Percentiles rank a stretch among this genome's conserved stretches.
phyloP scores from a whole-genome alignment of 2,329 filamentous ascomycete genomes.

The Diplodia corticola region DNA sequence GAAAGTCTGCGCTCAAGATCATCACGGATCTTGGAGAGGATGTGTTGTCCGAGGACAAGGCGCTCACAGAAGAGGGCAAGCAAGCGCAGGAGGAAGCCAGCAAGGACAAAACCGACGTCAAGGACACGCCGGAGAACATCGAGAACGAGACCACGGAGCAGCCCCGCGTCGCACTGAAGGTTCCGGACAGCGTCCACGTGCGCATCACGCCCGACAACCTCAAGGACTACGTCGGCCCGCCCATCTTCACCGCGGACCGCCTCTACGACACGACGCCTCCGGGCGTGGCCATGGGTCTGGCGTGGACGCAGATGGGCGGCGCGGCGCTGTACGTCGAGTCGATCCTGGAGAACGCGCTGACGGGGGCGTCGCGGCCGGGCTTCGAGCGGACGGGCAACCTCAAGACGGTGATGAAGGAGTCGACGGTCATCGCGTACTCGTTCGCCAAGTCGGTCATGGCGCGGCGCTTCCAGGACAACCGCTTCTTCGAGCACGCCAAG shows the following conservation, averaged over 20 bases:
- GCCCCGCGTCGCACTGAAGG: constrained; percentile 74
- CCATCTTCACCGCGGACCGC: constrained; percentile 91
- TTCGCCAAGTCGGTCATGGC: constrained; percentile 91
- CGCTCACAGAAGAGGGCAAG: constrained; percentile 83
- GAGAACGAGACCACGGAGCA: constrained; percentile 61
- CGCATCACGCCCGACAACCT: constrained; percentile 85
- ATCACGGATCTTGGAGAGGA: constrained; percentile 91
- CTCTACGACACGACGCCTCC: constrained; percentile 91
- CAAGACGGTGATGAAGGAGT: constrained; percentile 98
- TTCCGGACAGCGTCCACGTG: constrained; percentile 85
- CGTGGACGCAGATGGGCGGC: constrained; percentile 96
- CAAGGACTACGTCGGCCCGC: constrained; percentile 94
- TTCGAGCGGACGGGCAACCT: constrained; percentile 93
- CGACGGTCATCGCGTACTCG: constrained; percentile 89
- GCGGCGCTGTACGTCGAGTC: constrained; percentile 97
- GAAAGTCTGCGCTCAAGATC: constrained; percentile 95
- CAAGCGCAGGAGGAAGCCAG: constrained; percentile 68
- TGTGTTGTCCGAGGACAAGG: constrained; percentile 74
- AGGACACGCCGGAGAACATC: constrained; percentile 60
- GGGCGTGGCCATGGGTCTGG: constrained; percentile 95
- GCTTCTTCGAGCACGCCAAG: constrained; percentile 94
- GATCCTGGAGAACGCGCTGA: constrained; percentile 82
- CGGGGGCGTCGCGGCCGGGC: constrained; percentile 70
- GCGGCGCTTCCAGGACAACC: constrained; percentile 81
- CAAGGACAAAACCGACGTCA: constrained; percentile 64